A percentile compares a stretch with the other conserved stretches of the same genome.
Conservation (phyloP, 371 early-diverging fungal species). For the Mortierella polycephala region DNA sequence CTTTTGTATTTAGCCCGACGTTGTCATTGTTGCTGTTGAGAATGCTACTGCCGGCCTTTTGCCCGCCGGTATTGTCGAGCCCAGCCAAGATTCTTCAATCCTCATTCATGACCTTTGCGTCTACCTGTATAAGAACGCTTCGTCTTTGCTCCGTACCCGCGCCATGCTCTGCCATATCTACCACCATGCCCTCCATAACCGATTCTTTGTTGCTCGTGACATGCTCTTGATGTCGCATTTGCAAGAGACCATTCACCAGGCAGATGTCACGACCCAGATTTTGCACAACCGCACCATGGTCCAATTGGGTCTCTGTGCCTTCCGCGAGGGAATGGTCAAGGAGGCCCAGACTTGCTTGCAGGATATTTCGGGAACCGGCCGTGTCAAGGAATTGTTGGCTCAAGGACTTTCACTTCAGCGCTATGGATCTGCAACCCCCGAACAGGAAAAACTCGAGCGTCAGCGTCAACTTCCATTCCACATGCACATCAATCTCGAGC, state of each 20-base stretch:
- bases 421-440: constrained; percentile 77
- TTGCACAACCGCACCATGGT: constrained; percentile 96
- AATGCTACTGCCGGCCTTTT: constrained; percentile 54
- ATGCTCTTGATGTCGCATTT: constrained; percentile 98
- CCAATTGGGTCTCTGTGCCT: constrained; percentile 97
- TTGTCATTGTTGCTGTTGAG: constrained; percentile 48
- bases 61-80: constrained; percentile 53
- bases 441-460: constrained; percentile 92
- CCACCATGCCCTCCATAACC: constrained; percentile 94
- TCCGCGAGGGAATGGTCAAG: constrained; percentile 92
- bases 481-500: constrained; percentile 98
- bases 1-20: constrained; percentile 26
- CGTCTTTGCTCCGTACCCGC: constrained; percentile 90
- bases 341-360: constrained; percentile 89
- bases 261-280: constrained; percentile 94
- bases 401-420: constrained; percentile 89
- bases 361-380: constrained; percentile 89
- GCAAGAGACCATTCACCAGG: constrained; percentile 91
- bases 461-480: constrained; percentile 97
- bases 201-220: constrained; percentile 94
- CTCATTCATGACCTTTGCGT: constrained; percentile 87
- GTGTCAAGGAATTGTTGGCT: constrained; percentile 93
- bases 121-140: constrained; percentile 86
- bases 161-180: constrained; percentile 98
- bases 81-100: constrained; percentile 64